Evolutionary conservation across 139 green algal species (phyloP).

Genomic region (Zygnema circumcarinatum): DNA sequence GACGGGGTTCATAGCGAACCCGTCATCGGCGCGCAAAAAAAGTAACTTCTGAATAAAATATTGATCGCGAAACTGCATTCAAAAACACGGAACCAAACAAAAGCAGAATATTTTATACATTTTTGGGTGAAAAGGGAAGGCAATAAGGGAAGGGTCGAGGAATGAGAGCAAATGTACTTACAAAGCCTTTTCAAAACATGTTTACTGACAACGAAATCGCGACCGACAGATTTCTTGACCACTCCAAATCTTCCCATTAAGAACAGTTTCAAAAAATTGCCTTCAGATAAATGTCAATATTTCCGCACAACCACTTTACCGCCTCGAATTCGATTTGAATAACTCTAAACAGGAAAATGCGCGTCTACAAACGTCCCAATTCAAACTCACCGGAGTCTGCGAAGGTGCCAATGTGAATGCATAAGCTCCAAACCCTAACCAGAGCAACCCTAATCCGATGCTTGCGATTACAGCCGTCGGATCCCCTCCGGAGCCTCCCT

Average conservation of each 20-base stretch:
- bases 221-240: too few species aligned
- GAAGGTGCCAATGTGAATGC: neutral
- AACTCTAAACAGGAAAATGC: too few species aligned
- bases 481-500: neutral
- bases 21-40: constrained; percentile 10
- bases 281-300: too few species aligned
- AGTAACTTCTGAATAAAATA: constrained; percentile 47
- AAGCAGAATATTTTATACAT: too few species aligned
- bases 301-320: too few species aligned
- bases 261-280: too few species aligned
- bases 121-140: too few species aligned
- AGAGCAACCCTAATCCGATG: neutral
- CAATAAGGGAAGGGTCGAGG: neutral
- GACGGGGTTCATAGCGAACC: constrained; percentile 37
- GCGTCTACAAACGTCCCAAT: too few species aligned
- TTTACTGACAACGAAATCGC: neutral
- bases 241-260: too few species aligned
- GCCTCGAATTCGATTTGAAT: too few species aligned
- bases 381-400: constrained; percentile 7
- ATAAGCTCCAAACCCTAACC: neutral
- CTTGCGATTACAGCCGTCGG: neutral
- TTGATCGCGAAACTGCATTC: constrained; percentile 27
- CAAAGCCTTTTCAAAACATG: neutral
- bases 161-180: neutral
- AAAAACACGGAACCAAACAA: neutral